Evolutionary conservation across 805 yeast genomes (phyloP).

Genomic region (Nakazawaea siamensis): DNA sequence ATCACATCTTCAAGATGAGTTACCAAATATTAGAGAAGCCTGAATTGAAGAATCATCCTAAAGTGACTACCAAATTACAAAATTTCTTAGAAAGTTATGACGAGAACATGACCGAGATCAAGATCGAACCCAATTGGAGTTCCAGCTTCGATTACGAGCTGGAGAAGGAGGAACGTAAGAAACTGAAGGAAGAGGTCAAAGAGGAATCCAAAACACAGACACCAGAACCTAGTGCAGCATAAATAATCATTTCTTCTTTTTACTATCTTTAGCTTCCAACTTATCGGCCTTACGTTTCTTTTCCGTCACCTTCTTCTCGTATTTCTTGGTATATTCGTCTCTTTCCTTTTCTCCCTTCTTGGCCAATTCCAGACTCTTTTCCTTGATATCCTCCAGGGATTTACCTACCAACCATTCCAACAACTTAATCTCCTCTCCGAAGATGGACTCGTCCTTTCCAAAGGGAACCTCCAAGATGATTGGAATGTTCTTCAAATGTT

Average conservation of each 20-base stretch:
- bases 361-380: conserved; percentile 40
- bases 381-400: conserved; percentile 44
- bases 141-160: background rate
- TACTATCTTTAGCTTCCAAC: too few relatives aligned
- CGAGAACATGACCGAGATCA: background rate
- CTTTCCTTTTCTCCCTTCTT: conserved; percentile 62
- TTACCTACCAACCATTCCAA: conserved; percentile 75
- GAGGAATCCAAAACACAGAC: background rate
- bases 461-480: conserved; percentile 85
- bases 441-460: conserved; percentile 50
- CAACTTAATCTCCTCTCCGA: conserved; percentile 76
- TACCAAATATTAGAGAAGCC: background rate
- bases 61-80: background rate
- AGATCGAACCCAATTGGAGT: background rate
- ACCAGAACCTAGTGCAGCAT: too few relatives aligned
- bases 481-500: conserved; percentile 58
- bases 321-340: conserved; percentile 57
- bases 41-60: background rate
- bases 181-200: background rate
- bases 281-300: too few relatives aligned
- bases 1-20: conserved; percentile 5
- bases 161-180: background rate
- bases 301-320: conserved; percentile 34
- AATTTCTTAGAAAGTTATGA: conserved; percentile 2
- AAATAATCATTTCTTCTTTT: too few relatives aligned